Conservation (phyloP, 116 monocot species). For the Cymodocea nodosa region DNA sequence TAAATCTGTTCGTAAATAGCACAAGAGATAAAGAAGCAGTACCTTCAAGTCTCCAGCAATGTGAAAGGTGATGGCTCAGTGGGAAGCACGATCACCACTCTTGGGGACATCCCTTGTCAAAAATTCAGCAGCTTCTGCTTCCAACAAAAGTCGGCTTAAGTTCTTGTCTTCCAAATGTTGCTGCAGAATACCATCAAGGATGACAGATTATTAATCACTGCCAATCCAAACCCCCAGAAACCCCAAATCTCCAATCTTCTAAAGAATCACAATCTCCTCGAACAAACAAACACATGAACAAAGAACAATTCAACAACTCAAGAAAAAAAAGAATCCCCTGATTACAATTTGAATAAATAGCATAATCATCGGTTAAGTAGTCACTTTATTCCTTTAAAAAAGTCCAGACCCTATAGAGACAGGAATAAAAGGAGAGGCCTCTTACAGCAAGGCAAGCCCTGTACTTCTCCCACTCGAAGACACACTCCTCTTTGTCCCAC, state of each 20-base stretch:
- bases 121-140: conserved; percentile 26
- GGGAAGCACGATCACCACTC: conserved; percentile 6
- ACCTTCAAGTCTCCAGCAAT: too few relatives aligned
- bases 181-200: conserved; percentile 14
- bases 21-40: too few relatives aligned
- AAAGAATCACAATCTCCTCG: not conserved
- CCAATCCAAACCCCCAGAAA: not conserved
- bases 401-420: not conserved
- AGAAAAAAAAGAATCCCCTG: not conserved
- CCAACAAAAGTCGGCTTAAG: conserved; percentile 36
- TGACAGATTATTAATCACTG: too few relatives aligned
- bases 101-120: conserved; percentile 12
- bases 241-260: not conserved
- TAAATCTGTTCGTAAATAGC: too few relatives aligned
- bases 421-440: not conserved
- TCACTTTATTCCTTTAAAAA: too few relatives aligned
- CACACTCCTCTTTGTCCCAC: conserved; percentile 81
- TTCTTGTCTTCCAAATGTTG: conserved; percentile 70
- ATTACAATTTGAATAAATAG: not conserved
- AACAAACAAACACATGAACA: not conserved
- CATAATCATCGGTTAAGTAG: not conserved
- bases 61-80: not conserved
- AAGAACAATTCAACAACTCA: not conserved
- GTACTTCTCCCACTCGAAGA: conserved; percentile 83
- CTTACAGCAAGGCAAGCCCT: conserved; percentile 73